Evolutionary conservation across 2,329 filamentous ascomycete species (phyloP).

Genomic region (Waltergamsia citrina): DNA sequence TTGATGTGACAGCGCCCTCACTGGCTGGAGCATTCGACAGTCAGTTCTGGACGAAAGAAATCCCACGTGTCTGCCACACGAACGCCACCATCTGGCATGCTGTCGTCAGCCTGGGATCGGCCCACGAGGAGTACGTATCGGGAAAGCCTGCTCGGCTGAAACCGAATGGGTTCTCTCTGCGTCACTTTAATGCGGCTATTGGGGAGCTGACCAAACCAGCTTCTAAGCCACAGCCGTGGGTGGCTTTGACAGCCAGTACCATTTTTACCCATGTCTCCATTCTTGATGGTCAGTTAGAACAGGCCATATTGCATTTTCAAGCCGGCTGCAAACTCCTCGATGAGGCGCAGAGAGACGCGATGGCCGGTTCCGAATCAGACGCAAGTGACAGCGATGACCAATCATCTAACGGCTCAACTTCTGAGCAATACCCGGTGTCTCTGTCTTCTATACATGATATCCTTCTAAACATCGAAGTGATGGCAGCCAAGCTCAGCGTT

Average conservation of each 20-base stretch:
- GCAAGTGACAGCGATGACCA: too few relatives aligned
- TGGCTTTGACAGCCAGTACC: slow-evolving; percentile 9
- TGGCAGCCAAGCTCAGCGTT: background rate
- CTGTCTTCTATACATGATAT: slow-evolving; percentile 2
- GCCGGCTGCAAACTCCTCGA: slow-evolving; percentile 5
- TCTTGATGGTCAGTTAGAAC: slow-evolving; percentile 7
- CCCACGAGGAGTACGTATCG: slow-evolving; percentile 6
- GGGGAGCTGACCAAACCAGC: slow-evolving; percentile 3
- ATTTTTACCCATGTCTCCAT: slow-evolving; percentile 11
- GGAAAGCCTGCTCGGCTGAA: background rate
- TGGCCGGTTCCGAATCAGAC: too few relatives aligned
- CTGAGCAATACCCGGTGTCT: slow-evolving; percentile 1
- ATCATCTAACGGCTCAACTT: too few relatives aligned
- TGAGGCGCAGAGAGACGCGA: slow-evolving; percentile 1
- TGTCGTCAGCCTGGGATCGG: slow-evolving; percentile 9
- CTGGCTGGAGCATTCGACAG: slow-evolving; percentile 8
- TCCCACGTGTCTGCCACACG: slow-evolving; percentile 8
- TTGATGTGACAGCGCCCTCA: slow-evolving; percentile 4
- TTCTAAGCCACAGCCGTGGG: slow-evolving; percentile 4
- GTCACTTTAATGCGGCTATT: slow-evolving; percentile 10
- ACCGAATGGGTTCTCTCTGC: slow-evolving; percentile 5
- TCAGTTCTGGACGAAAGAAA: slow-evolving; percentile 12
- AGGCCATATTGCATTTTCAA: slow-evolving; percentile 7
- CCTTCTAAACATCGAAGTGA: slow-evolving; percentile 1
- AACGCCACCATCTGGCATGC: slow-evolving; percentile 12